These are phyloP conservation scores for Leishmania tropica DNA, from an alignment of 208 protist species.

Conservation along the genomic window DNA sequence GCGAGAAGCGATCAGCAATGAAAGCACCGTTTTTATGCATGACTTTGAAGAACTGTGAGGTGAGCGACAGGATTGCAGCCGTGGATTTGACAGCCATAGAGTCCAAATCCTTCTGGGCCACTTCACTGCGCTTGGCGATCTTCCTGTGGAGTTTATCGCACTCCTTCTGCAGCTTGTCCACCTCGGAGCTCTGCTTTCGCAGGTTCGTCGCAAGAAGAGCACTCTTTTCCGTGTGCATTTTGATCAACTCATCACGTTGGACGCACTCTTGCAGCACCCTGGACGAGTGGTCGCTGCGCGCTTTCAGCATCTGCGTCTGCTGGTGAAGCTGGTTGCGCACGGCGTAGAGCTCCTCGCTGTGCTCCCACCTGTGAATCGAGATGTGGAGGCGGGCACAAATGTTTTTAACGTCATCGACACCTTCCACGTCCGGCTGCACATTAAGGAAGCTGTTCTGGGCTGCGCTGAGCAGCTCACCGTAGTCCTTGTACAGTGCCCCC, in stretches of 20 bases:
- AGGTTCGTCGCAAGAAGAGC: background rate
- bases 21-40: constrained; percentile 14
- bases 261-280: constrained; percentile 10
- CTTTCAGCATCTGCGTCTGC: constrained; percentile 13
- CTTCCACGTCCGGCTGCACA: background rate
- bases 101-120: constrained; percentile 3
- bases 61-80: constrained; percentile 1
- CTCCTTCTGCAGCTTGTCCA: constrained; percentile 13
- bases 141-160: constrained; percentile 3
- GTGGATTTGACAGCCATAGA: constrained; percentile 9
- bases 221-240: background rate
- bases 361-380: constrained; percentile 12
- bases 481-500: constrained; percentile 14
- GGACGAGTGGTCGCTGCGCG: background rate
- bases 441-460: background rate
- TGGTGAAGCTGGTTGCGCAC: constrained; percentile 12
- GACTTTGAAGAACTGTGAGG: constrained; percentile 14
- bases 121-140: background rate
- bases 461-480: constrained; percentile 14
- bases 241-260: constrained; percentile 8
- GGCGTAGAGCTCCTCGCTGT: constrained; percentile 12
- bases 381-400: constrained; percentile 3
- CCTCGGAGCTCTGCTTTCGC: constrained; percentile 11
- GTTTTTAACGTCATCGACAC: constrained; percentile 2
- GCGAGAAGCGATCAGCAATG: background rate